Evolutionary conservation across 1,284 basidiomycete species (phyloP).

Genomic region (Hemileia vastatrix): DNA sequence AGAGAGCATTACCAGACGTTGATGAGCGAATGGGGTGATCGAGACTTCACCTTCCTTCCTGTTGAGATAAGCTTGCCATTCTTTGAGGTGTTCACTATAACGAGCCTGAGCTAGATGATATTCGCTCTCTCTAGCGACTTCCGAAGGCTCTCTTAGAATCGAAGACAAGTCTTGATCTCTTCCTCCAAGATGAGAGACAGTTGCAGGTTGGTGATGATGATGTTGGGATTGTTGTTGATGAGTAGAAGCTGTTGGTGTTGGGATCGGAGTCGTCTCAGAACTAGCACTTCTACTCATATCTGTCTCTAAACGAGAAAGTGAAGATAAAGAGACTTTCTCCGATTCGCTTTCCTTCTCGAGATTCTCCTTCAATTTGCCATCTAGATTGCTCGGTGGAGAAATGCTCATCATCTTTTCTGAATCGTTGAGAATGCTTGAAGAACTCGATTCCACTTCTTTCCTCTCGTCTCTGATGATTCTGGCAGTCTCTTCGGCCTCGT

Average conservation of each 20-base stretch:
- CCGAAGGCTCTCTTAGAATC: slow-evolving; percentile 14
- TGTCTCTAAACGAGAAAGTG: not conserved
- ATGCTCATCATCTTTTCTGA: slow-evolving; percentile 38
- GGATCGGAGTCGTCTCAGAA: not conserved
- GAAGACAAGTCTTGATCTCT: slow-evolving; percentile 6
- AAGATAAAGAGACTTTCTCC: no score
- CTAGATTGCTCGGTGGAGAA: slow-evolving; percentile 14
- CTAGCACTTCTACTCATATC: not conserved
- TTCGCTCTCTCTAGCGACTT: slow-evolving; percentile 55
- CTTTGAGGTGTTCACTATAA: slow-evolving; percentile 69
- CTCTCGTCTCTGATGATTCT: slow-evolving; percentile 67
- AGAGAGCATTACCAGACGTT: slow-evolving; percentile 67
- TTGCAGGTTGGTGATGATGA: not conserved
- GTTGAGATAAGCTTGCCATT: slow-evolving; percentile 88
- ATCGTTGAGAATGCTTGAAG: not conserved
- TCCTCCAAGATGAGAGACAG: slow-evolving; percentile 4
- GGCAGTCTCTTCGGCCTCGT: slow-evolving; percentile 63
- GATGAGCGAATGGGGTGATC: slow-evolving; percentile 89
- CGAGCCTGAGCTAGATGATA: slow-evolving; percentile 62
- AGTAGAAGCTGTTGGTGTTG: not conserved
- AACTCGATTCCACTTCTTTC: slow-evolving; percentile 22
- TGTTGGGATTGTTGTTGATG: no score
- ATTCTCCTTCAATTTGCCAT: no score
- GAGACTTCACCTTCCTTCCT: slow-evolving; percentile 70
- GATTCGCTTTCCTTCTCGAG: no score